A percentile compares a stretch with the other conserved stretches of the same genome.
Conservation (phyloP, 1,284 basidiomycete genomes). For the Hymenochaete sp. region DNA sequence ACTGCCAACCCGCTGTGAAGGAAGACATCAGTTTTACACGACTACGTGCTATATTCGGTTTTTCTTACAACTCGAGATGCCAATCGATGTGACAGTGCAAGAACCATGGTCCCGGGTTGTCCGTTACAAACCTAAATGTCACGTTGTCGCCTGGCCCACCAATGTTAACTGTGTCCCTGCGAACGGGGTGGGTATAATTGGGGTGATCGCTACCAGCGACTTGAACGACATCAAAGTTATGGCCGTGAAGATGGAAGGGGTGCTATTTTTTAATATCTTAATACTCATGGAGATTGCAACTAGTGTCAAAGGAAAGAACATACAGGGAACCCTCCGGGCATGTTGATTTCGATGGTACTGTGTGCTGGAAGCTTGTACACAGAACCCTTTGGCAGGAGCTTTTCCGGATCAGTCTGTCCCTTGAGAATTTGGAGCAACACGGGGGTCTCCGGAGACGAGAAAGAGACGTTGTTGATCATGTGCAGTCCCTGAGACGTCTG, state of each 20-base stretch:
- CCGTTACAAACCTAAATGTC: slow-evolving; percentile 31
- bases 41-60: not conserved
- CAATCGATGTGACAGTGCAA: slow-evolving; percentile 33
- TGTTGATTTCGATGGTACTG: slow-evolving; percentile 21
- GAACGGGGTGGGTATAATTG: slow-evolving; percentile 26
- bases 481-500: slow-evolving; percentile 5
- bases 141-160: slow-evolving; percentile 23
- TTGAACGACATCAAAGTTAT: slow-evolving; percentile 27
- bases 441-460: slow-evolving; percentile 23
- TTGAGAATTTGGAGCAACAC: slow-evolving; percentile 26
- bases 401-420: slow-evolving; percentile 21
- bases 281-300: too few relatives aligned
- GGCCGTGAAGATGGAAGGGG: slow-evolving; percentile 29
- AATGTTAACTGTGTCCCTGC: slow-evolving; percentile 29
- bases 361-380: slow-evolving; percentile 22
- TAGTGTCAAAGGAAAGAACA: too few relatives aligned
- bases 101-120: slow-evolving; percentile 34
- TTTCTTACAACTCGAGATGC: slow-evolving; percentile 12
- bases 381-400: slow-evolving; percentile 21
- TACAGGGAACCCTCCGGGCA: slow-evolving; percentile 21
- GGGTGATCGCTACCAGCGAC: slow-evolving; percentile 22
- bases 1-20: slow-evolving; percentile 17
- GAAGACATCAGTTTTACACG: slow-evolving; percentile 18
- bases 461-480: slow-evolving; percentile 20
- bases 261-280: too few relatives aligned